A percentile compares a stretch with the other conserved stretches of the same genome.
phyloP scores from a whole-genome alignment of 495 filamentous ascomycete species.

The Tuber microsphaerosporum region DNA sequence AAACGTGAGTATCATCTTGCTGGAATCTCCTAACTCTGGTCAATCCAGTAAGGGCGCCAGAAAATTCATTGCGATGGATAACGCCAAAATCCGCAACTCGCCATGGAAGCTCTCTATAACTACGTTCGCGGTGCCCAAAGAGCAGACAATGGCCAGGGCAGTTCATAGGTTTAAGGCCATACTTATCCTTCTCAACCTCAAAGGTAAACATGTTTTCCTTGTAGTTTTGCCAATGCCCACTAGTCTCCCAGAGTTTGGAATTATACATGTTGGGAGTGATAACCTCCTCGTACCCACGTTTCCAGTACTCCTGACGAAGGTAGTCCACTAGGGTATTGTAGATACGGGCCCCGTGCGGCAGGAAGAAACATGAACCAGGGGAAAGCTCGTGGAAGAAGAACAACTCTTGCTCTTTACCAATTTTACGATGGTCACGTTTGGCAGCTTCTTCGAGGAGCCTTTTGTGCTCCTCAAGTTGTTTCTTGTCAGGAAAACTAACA shows the following conservation, averaged over 20 bases:
- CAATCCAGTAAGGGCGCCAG: constrained; percentile 79
- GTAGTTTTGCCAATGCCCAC: constrained; percentile 93
- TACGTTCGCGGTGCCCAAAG: constrained; percentile 69
- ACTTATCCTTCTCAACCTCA: constrained; percentile 80
- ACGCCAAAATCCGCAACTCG: constrained; percentile 92
- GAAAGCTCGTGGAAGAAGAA: constrained; percentile 93
- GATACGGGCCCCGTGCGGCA: constrained; percentile 87
- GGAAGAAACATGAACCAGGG: constrained; percentile 85
- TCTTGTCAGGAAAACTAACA: constrained; percentile 95
- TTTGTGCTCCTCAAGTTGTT: constrained; percentile 78
- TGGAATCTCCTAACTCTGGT: constrained; percentile 88
- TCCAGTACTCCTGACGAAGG: constrained; percentile 80
- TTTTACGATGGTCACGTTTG: constrained; percentile 83
- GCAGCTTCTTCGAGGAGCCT: constrained; percentile 92
- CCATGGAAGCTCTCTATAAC: constrained; percentile 81
- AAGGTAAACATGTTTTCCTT: constrained; percentile 94
- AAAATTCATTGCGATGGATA: constrained; percentile 88
- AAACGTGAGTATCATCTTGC: constrained; percentile 94
- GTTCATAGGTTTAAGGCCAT: constrained; percentile 94
- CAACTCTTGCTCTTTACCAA: constrained; percentile 89
- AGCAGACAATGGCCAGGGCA: constrained; percentile 82
- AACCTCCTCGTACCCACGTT: constrained; percentile 89
- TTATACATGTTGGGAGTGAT: constrained; percentile 96
- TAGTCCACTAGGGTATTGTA: constrained; percentile 79
- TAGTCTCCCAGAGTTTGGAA: constrained; percentile 79